Evolutionary conservation across 2,329 filamentous ascomycete species (phyloP), one percentile per base, ranked within the genome.

Genomic region (Cordyceps fumosorosea): DNA sequence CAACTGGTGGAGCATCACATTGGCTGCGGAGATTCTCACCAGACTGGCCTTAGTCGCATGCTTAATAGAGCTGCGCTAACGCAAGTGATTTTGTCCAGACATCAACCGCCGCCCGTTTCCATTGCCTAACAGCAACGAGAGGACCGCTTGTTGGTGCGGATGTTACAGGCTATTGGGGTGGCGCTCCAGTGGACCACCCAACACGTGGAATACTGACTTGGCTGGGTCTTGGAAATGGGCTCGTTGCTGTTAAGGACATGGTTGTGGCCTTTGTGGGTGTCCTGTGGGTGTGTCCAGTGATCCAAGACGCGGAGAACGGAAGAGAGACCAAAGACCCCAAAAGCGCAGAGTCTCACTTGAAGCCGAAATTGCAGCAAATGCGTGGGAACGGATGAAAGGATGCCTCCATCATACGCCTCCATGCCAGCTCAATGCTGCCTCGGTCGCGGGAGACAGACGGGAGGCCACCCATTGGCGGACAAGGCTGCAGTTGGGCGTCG

Each of bases 151-250:
- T 26, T 34, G 37, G 34, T 18, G 14, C 26, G 37, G 24, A 29
- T 29, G 51, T 22, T 48, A 32, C 50, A 60, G 50, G 48, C 60
- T 56, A 62, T 62, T 45, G 60, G 56, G 8, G 60, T 62, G 60
- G 60, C 53, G 60, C 60, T 44, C 12, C 32, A 50, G 53, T 62
- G 60, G 60, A 53, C 53, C 60, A 26, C 2, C 34, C 52, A 52
- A 18, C 53, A 62, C 60, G 60, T 62, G 60, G 60, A 56, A 42
- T 56, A 55, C 26, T 42, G 59, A 42, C 20, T 45, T 55, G 60
- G 44, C 42, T 53, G 59, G 59, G 57, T 45, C 29, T n/a, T n/a
- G n/a, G n/a, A 47, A 54, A 44, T 42, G 56, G 45, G 45, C 47
- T 44, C 22, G 22, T 48, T 59, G n/a, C 22, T 52, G 14, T 42